A percentile compares a stretch with the other conserved stretches of the same genome.
phyloP scores from a whole-genome alignment of 768 basidiomycete species.

The Pholiota microspora region DNA sequence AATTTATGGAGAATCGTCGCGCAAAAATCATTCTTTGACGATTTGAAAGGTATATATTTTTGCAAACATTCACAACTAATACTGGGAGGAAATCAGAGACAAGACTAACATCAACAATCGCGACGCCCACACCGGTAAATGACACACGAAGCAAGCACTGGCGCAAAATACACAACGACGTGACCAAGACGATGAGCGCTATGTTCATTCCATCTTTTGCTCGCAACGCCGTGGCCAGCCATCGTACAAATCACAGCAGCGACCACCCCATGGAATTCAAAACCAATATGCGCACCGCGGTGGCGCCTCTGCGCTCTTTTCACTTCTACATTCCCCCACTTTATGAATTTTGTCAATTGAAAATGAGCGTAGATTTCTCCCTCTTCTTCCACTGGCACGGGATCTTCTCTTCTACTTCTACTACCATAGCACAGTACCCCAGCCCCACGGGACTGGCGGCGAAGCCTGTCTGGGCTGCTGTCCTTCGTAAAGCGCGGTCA shows the following conservation, averaged over 20 bases:
- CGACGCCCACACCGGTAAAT: not conserved
- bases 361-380: not conserved
- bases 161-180: not conserved
- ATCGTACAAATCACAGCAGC: not conserved
- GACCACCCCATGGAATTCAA: not conserved
- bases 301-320: slow-evolving; percentile 34
- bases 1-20: too few species aligned
- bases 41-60: too few species aligned
- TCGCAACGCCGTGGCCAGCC: not conserved
- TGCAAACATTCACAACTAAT: not conserved
- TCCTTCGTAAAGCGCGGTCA: not conserved
- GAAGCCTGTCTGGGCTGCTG: too few species aligned
- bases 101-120: not conserved
- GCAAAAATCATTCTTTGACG: too few species aligned
- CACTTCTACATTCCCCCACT: slow-evolving; percentile 5
- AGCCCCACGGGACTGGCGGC: not conserved
- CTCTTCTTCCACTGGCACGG: not conserved
- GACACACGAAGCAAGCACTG: not conserved
- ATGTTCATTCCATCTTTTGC: not conserved
- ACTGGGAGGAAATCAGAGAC: not conserved
- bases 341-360: not conserved
- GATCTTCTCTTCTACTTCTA: not conserved
- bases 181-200: not conserved
- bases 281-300: slow-evolving; percentile 9
- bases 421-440: not conserved